phyloP scores from a whole-genome alignment of 2,329 filamentous ascomycete genomes.

The Hypoxylon sp. region DNA sequence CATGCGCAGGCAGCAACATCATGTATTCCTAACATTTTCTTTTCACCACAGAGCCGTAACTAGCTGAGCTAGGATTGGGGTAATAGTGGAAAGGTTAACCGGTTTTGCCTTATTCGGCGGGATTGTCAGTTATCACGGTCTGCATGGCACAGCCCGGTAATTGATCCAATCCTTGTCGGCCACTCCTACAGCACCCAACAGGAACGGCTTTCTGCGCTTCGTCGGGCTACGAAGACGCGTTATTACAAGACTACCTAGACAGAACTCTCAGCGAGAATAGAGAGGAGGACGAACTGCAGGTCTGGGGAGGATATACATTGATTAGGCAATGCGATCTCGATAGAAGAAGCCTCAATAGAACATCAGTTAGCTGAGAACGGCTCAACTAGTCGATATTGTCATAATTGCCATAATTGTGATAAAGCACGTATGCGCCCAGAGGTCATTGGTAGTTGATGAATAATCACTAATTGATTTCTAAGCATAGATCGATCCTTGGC shows the following conservation, averaged over 20 bases:
- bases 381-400: background rate
- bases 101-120: slow-evolving; percentile 35
- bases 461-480: slow-evolving; percentile 40
- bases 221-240: slow-evolving; percentile 39
- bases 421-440: slow-evolving; percentile 9
- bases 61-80: slow-evolving; percentile 34
- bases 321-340: slow-evolving; percentile 27
- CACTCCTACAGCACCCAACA: slow-evolving; percentile 15
- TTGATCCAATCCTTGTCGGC: slow-evolving; percentile 7
- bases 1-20: slow-evolving; percentile 44
- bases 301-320: slow-evolving; percentile 39
- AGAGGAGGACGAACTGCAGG: slow-evolving; percentile 26
- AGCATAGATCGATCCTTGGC: slow-evolving; percentile 23
- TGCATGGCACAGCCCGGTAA: slow-evolving; percentile 36
- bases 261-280: slow-evolving; percentile 42
- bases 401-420: background rate
- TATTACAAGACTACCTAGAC: slow-evolving; percentile 31
- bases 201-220: slow-evolving; percentile 29
- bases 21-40: slow-evolving; percentile 37
- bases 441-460: slow-evolving; percentile 23
- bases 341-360: slow-evolving; percentile 33
- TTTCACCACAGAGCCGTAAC: slow-evolving; percentile 15
- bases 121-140: slow-evolving; percentile 26
- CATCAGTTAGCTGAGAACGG: slow-evolving; percentile 26
- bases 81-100: slow-evolving; percentile 32